These are phyloP conservation scores for Piromyces sp. DNA, from an alignment of 192 early-diverging fungal species.

Conservation along the genomic window DNA sequence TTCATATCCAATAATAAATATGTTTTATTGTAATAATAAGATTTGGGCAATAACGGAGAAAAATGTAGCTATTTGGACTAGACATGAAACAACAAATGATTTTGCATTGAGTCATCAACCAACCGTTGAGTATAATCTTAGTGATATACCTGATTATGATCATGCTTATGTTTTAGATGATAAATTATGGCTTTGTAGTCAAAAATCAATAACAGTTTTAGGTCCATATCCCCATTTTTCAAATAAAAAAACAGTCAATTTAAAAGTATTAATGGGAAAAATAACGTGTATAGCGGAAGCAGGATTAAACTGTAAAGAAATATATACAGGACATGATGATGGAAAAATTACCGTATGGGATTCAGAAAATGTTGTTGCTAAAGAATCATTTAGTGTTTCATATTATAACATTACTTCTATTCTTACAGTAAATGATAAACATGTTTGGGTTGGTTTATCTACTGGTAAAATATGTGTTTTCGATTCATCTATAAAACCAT, in stretches of 20 bases:
- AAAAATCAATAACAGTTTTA: neutral
- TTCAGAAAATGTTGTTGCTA: slow-evolving; percentile 16
- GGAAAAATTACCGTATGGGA: slow-evolving; percentile 62
- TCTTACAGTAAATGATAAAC: slow-evolving; percentile 35
- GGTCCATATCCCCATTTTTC: neutral
- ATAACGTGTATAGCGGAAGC: neutral
- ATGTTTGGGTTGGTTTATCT: slow-evolving; percentile 56
- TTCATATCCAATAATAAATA: neutral
- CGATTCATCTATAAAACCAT: slow-evolving; percentile 32
- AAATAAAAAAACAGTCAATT: neutral
- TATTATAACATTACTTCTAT: slow-evolving; percentile 50
- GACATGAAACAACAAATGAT: neutral
- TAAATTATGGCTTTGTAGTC: neutral
- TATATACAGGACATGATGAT: slow-evolving; percentile 61
- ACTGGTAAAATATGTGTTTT: slow-evolving; percentile 64
- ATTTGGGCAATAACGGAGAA: neutral
- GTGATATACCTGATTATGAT: neutral
- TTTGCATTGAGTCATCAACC: neutral
- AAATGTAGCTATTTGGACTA: neutral
- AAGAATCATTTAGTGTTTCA: slow-evolving; percentile 28
- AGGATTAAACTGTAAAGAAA: slow-evolving; percentile 1
- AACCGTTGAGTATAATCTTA: neutral
- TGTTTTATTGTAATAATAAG: neutral
- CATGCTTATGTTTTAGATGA: neutral
- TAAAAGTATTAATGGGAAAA: neutral